Conservation (phyloP, 371 early-diverging fungal genomes). For the Basidiobolus meristosporus region DNA sequence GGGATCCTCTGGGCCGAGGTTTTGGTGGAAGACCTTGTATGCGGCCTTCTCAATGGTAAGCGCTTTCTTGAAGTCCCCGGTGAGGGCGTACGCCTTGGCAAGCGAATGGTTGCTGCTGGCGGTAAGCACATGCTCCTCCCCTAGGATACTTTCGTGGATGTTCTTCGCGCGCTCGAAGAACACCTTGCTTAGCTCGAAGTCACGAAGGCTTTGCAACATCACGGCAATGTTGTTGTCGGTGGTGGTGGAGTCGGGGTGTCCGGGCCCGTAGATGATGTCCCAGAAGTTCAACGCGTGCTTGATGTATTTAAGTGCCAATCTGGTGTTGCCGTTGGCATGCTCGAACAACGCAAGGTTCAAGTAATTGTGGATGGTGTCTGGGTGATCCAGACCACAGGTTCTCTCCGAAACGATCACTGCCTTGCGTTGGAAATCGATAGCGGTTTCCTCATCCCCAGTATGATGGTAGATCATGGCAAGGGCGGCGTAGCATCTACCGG, state of each 20-base stretch:
- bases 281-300: constrained; percentile 64
- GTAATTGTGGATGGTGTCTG: constrained; percentile 80
- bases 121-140: constrained; percentile 50
- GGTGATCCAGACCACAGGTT: constrained; percentile 67
- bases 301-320: constrained; percentile 58
- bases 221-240: constrained; percentile 70
- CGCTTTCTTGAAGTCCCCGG: constrained; percentile 59
- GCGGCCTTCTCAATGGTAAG: constrained; percentile 51
- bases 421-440: constrained; percentile 63
- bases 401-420: constrained; percentile 75
- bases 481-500: constrained; percentile 66
- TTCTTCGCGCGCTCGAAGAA: constrained; percentile 59
- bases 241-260: constrained; percentile 73
- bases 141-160: constrained; percentile 47
- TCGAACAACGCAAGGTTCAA: constrained; percentile 66
- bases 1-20: constrained; percentile 53
- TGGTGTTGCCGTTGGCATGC: constrained; percentile 51
- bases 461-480: constrained; percentile 75
- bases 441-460: constrained; percentile 48
- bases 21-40: constrained; percentile 36
- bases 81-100: constrained; percentile 51
- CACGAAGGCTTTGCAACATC: constrained; percentile 60
- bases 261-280: constrained; percentile 53
- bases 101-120: constrained; percentile 53
- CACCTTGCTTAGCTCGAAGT: constrained; percentile 32